Evolutionary conservation across 805 yeast species (phyloP).

Genomic region (Clavispora fructus): DNA sequence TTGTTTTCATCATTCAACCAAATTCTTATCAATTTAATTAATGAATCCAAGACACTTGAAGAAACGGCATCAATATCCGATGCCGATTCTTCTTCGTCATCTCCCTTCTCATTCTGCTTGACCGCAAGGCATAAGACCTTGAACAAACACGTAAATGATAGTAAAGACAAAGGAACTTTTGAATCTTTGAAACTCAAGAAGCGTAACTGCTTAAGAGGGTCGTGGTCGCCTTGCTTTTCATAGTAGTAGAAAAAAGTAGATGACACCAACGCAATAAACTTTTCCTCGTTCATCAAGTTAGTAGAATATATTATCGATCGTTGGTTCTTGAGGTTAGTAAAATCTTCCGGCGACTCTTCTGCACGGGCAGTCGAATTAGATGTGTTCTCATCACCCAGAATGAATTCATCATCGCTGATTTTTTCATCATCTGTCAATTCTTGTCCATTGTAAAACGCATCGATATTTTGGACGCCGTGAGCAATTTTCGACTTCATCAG

Average conservation of each 20-base stretch:
- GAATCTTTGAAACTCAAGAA: conserved; percentile 16
- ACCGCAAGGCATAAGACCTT: conserved; percentile 18
- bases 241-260: conserved; percentile 21
- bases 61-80: not conserved
- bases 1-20: conserved; percentile 28
- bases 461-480: conserved; percentile 18
- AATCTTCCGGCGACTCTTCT: not conserved
- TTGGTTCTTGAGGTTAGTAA: conserved; percentile 5
- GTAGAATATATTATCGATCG: conserved; percentile 25
- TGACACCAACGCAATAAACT: conserved; percentile 26
- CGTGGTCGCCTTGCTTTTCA: conserved; percentile 12
- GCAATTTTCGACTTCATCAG: conserved; percentile 16
- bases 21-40: conserved; percentile 19
- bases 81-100: not conserved
- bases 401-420: conserved; percentile 5
- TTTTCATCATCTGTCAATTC: conserved; percentile 29
- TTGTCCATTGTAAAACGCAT: conserved; percentile 18
- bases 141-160: conserved; percentile 30
- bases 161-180: conserved; percentile 19
- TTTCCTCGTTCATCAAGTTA: conserved; percentile 29
- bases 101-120: conserved; percentile 8
- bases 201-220: conserved; percentile 20
- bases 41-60: conserved; percentile 19
- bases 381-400: not conserved
- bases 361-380: not conserved